Evolutionary conservation across 495 filamentous ascomycete genomes (phyloP).

Genomic region (Aspergillus biplanus): DNA sequence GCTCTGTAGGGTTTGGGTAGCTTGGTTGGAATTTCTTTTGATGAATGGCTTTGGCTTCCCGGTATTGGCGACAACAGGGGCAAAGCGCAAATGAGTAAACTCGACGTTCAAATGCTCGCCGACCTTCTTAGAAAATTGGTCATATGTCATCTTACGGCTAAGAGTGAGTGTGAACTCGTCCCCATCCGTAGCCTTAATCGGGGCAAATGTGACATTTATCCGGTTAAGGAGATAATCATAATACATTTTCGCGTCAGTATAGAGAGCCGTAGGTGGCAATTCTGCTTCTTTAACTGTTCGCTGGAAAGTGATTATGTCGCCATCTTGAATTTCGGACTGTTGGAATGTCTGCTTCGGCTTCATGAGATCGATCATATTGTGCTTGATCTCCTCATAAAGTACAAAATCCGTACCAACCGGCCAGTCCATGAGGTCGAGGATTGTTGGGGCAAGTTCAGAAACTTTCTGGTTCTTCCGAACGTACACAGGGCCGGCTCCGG

Average conservation of each 20-base stretch:
- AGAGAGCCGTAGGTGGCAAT: constrained; percentile 47
- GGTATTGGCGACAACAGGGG: constrained; percentile 73
- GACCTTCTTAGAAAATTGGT: constrained; percentile 84
- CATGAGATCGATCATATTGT: constrained; percentile 93
- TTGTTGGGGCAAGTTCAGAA: constrained; percentile 77
- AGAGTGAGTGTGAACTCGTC: constrained; percentile 73
- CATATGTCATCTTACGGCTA: constrained; percentile 87
- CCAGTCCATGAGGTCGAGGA: constrained; percentile 88
- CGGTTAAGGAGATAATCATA: constrained; percentile 92
- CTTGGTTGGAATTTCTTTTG: constrained; percentile 68
- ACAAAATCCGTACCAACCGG: constrained; percentile 60
- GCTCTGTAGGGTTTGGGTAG: constrained; percentile 63
- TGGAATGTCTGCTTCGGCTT: constrained; percentile 87
- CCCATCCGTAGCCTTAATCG: constrained; percentile 40
- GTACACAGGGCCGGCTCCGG: constrained; percentile 79
- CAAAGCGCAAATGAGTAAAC: constrained; percentile 87
- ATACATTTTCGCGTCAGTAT: constrained; percentile 74
- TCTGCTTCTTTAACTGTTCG: constrained; percentile 65
- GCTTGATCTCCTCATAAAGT: constrained; percentile 97
- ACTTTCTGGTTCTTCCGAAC: constrained; percentile 86
- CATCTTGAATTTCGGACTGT: constrained; percentile 92
- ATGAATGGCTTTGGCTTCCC: constrained; percentile 75
- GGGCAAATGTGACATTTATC: constrained; percentile 62
- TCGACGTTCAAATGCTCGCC: constrained; percentile 77
- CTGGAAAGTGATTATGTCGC: constrained; percentile 97